Evolutionary conservation across 2,329 filamentous ascomycete genomes (phyloP), one percentile per base, ranked within the genome.

Genomic region (Onygena corvina): DNA sequence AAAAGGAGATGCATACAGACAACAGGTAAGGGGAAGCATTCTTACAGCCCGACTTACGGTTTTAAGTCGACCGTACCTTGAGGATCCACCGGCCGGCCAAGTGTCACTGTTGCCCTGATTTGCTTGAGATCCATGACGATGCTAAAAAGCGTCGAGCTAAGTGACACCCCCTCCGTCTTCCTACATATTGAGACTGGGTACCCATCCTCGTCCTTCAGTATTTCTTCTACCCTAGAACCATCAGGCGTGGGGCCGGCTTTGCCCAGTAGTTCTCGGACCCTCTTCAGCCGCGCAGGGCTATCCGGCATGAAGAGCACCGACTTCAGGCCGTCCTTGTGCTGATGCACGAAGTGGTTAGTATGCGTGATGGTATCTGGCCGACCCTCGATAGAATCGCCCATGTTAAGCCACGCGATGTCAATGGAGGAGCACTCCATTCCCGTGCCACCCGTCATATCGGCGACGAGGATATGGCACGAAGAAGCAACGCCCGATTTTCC

Each of bases 381-480:
- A 35, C 45, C 46, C 14, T 49, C 50, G 6, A 33, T 47, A 16
- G 48, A 42, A 33, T 52, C 55, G 3, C 47, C 50, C 53, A 54
- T 52, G 25, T 52, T 25, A 14, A 55, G 33, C 27, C 33, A 30
- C 8, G 55, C 45, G 11, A 54, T 50, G 49, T 63, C 61, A 2
- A 53, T 36, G 35, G 53, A 50, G n/a, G 57, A 61, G 44, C 70
- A 77, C 56, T 80, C 76, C 4, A 78, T 54, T 0, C 76, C 75
- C 3, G 72, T 56, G 0, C 67, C 66, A 0, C 69, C 70, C 0
- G 57, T 63, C 14, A 61, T 53, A 59, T 79, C 75, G 0, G 70
- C 75, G 31, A 79, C 61, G 0, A 76, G 61, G 53, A 79, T 77
- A 53, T 78, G 74, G 47, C 73, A 75, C 2, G 74, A 67, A 4